Evolutionary conservation across 768 basidiomycete genomes (phyloP), one percentile per base, ranked within the genome.

Genomic region (Rhizopogon vinicolor): DNA sequence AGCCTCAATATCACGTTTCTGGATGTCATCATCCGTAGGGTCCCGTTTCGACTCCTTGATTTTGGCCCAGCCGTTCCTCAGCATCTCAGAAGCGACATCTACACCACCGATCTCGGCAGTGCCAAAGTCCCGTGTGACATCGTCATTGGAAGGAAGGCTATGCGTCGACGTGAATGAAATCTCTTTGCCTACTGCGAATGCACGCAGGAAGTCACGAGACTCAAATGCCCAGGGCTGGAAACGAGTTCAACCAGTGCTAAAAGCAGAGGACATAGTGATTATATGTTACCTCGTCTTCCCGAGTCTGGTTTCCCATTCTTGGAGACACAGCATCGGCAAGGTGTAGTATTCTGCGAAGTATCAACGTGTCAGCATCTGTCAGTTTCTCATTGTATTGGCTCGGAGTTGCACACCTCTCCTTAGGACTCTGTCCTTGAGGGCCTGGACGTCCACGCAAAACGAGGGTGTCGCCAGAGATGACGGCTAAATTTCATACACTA

Each of bases 11-110:
- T 90, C 88, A 41, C 81, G 83, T 63, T 84, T 85, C 61, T 75
- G 86, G 51, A 75, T 63, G 66, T 94, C 88, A 28, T 92, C 87
- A 22, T 93, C 89, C 1, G 87, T 86, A 16, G 85, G 81, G 41
- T 95, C 92, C 18, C 90, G 83, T 70, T 88, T 93, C 42, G 80
- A 71, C 58, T 98, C 96, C 70, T 97, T 93, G 42, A 93, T 74
- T 72, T 91, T 95, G 10, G 84, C 92, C 93, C 93, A 98, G n/a
- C 96, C 97, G 57, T 81, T 83, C 65, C 79, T 83, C 41, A 98
- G 78, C n/a, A 96, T 69, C 66, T 93, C 90, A 0, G 78, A 77
- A 4, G 84, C 76, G 19, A 95, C 70, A 63, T 95, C 92, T 51
- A 84, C 67, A 7, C 87, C 89, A 45, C 75, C 80, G 39, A 91